Percentiles rank a stretch among this genome's conserved stretches.
Conservation (phyloP, 2,329 filamentous ascomycete species). For the Aureobasidium sp. region DNA sequence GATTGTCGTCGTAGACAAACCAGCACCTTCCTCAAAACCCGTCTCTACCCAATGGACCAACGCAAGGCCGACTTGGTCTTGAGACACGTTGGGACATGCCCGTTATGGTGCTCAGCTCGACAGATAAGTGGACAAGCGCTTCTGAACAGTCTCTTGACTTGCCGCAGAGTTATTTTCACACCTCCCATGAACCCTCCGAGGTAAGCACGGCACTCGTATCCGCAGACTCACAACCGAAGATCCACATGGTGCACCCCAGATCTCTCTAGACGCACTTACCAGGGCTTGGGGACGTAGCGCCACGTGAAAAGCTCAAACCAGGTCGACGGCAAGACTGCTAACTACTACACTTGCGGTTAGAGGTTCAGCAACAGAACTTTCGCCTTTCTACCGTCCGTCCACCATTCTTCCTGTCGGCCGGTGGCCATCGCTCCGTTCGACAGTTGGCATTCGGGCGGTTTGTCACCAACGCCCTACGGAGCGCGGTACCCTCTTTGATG, state of each 20-base stretch:
- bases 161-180: neutral
- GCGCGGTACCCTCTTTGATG: neutral
- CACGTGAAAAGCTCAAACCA: neutral
- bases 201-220: neutral
- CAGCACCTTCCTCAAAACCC: neutral
- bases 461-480: neutral
- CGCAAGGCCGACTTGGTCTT: neutral
- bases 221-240: neutral
- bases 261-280: neutral
- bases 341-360: neutral
- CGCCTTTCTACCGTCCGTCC: neutral
- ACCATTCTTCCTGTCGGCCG: neutral
- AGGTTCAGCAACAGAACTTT: neutral
- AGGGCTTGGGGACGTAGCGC: neutral
- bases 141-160: neutral
- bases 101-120: neutral
- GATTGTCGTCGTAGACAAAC: neutral
- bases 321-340: neutral
- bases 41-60: neutral
- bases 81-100: neutral
- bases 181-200: neutral
- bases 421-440: neutral
- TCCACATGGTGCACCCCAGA: slow-evolving; percentile 1
- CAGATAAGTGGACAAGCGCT: neutral
- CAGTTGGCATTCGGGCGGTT: neutral